These are phyloP conservation scores for Myxozyma mucilagina DNA, from an alignment of 805 yeast genomes.

Conservation along the genomic window DNA sequence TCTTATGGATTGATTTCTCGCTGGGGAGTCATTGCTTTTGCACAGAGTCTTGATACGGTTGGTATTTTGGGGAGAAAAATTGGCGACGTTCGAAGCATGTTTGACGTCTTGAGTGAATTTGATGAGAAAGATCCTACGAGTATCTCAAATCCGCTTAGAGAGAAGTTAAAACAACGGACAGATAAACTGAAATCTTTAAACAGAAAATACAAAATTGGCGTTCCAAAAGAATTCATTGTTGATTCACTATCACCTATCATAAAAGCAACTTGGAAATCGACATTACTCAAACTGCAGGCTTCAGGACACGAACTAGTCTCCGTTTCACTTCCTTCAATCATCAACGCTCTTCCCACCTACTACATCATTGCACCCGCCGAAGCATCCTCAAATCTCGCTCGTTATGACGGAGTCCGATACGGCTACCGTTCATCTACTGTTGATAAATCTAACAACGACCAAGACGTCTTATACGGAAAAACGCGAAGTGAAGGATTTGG, in stretches of 20 bases:
- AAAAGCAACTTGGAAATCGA: conserved; percentile 49
- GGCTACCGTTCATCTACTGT: conserved; percentile 53
- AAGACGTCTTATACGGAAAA: conserved; percentile 49
- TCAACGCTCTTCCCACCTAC: conserved; percentile 71
- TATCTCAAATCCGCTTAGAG: conserved; percentile 33
- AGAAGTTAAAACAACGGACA: neutral
- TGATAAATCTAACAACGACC: conserved; percentile 33
- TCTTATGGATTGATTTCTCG: conserved; percentile 89
- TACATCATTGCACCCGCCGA: conserved; percentile 90
- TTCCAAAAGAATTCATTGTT: conserved; percentile 67
- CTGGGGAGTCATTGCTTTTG: conserved; percentile 89
- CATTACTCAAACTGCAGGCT: conserved; percentile 48
- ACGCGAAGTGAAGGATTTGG: conserved; percentile 76
- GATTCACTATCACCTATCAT: conserved; percentile 54
- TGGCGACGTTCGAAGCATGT: conserved; percentile 50
- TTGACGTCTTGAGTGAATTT: conserved; percentile 47
- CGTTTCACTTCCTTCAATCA: conserved; percentile 70
- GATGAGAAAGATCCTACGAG: conserved; percentile 83
- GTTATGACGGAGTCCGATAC: conserved; percentile 88
- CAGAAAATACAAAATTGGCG: conserved; percentile 57
- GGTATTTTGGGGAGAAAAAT: conserved; percentile 69
- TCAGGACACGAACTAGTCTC: conserved; percentile 57
- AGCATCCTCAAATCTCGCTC: conserved; percentile 86
- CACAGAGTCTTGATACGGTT: conserved; percentile 92
- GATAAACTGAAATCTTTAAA: conserved; percentile 2